phyloP scores from a whole-genome alignment of 768 basidiomycete species.

The Paxillus involutus region DNA sequence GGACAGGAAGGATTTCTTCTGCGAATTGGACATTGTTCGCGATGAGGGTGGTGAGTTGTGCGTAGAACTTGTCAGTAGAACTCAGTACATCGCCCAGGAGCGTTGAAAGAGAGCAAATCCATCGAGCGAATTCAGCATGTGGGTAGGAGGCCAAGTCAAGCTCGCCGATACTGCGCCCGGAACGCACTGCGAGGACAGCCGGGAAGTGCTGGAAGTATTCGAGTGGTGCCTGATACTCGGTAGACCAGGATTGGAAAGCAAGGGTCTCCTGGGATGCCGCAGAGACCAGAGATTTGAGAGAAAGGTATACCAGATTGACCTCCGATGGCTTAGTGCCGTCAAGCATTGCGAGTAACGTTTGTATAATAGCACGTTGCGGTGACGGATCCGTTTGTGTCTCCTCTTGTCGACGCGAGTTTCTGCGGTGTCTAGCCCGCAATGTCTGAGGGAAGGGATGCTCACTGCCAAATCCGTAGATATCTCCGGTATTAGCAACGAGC shows the following conservation, averaged over 20 bases:
- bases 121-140: constrained; percentile 53
- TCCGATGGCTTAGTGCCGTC: constrained; percentile 47
- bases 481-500: constrained; percentile 57
- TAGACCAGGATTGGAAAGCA: constrained; percentile 32
- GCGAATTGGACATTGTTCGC: constrained; percentile 56
- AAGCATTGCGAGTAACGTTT: constrained; percentile 58
- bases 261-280: constrained; percentile 32
- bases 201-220: constrained; percentile 49
- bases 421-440: constrained; percentile 38
- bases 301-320: constrained; percentile 59
- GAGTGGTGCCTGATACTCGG: constrained; percentile 45
- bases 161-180: constrained; percentile 38
- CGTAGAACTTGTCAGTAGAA: constrained; percentile 58
- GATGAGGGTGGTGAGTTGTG: constrained; percentile 62
- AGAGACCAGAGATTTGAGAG: constrained; percentile 59
- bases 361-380: constrained; percentile 51
- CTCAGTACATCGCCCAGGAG: constrained; percentile 62
- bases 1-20: constrained; percentile 65
- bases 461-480: constrained; percentile 58
- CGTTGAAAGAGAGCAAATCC: constrained; percentile 61
- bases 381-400: constrained; percentile 21
- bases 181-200: constrained; percentile 31
- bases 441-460: constrained; percentile 46
- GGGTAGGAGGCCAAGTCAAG: constrained; percentile 33
- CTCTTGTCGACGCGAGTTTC: constrained; percentile 12